Evolutionary conservation across 148 eudicot species (phyloP).

Genomic region (Spergularia marina): DNA sequence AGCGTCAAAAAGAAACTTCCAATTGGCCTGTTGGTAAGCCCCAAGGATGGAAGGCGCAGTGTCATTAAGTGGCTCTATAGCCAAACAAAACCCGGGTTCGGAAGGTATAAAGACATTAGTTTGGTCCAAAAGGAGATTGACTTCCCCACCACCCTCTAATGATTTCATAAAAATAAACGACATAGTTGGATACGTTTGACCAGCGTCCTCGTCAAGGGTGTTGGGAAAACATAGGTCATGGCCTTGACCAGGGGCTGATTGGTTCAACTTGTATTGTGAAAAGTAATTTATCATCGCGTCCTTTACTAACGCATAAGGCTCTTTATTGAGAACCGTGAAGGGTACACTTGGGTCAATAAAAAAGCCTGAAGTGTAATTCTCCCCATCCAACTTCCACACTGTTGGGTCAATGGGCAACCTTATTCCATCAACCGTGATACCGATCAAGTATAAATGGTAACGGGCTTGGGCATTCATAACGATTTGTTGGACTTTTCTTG

Average conservation of each 20-base stretch:
- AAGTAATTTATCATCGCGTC: background rate
- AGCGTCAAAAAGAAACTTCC: constrained; percentile 4
- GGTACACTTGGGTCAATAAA: constrained; percentile 3
- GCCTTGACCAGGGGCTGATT: background rate
- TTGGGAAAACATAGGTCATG: background rate
- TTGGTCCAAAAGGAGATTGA: background rate
- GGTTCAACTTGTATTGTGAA: background rate
- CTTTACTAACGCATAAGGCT: background rate
- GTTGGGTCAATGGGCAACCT: background rate
- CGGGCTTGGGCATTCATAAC: background rate
- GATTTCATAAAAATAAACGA: background rate
- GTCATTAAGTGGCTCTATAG: background rate
- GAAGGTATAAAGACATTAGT: background rate
- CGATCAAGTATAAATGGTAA: constrained; percentile 3
- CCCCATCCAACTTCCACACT: background rate
- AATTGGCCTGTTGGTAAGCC: constrained; percentile 1
- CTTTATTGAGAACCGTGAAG: background rate
- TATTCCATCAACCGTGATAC: background rate
- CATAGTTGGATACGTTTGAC: background rate
- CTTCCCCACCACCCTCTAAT: background rate
- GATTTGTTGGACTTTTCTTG: background rate
- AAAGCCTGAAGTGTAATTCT: background rate
- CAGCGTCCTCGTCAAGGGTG: background rate
- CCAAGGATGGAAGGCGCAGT: constrained; percentile 4
- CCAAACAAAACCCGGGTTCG: constrained; percentile 3